phyloP scores from a whole-genome alignment of 1,284 basidiomycete genomes.

The Pseudozyma sp. region DNA sequence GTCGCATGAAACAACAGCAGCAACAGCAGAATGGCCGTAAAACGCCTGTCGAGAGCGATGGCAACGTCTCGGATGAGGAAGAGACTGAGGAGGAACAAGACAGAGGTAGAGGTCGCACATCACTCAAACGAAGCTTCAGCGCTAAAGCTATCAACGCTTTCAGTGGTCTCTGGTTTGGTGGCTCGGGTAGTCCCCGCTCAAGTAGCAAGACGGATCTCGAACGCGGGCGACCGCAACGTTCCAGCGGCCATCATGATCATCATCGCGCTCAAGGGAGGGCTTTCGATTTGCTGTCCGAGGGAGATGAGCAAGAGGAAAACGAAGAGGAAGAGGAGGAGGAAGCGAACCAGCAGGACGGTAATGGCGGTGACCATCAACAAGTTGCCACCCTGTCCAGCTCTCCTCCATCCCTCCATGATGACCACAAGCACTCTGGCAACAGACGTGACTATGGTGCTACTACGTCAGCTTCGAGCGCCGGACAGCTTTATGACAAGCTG shows the following conservation, averaged over 20 bases:
- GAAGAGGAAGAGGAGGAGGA: conserved; percentile 32
- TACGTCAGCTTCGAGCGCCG: conserved; percentile 31
- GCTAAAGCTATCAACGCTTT: conserved; percentile 52
- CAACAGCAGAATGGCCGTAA: conserved; percentile 14
- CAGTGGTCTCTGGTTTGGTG: conserved; percentile 55
- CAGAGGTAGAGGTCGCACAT: conserved; percentile 13
- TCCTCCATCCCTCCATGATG: not conserved
- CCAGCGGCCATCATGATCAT: not conserved
- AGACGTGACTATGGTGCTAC: conserved; percentile 36
- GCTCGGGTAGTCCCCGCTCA: conserved; percentile 24
- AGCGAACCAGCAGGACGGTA: not conserved
- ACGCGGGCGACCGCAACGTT: conserved; percentile 11
- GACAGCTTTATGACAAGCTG: conserved; percentile 49
- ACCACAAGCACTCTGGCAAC: not conserved
- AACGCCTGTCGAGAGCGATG: conserved; percentile 41
- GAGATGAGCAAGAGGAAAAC: conserved; percentile 39
- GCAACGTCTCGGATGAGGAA: conserved; percentile 55
- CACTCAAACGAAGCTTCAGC: conserved; percentile 53
- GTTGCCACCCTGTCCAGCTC: conserved; percentile 12
- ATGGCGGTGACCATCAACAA: conserved; percentile 4
- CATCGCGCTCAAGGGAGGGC: conserved; percentile 10
- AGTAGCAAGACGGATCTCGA: conserved; percentile 34
- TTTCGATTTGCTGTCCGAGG: conserved; percentile 27
- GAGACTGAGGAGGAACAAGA: conserved; percentile 47
- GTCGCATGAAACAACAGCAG: conserved; percentile 13